These are phyloP conservation scores for Malus hybrid DNA, from an alignment of 331 rosid genomes.

Conservation along the genomic window DNA sequence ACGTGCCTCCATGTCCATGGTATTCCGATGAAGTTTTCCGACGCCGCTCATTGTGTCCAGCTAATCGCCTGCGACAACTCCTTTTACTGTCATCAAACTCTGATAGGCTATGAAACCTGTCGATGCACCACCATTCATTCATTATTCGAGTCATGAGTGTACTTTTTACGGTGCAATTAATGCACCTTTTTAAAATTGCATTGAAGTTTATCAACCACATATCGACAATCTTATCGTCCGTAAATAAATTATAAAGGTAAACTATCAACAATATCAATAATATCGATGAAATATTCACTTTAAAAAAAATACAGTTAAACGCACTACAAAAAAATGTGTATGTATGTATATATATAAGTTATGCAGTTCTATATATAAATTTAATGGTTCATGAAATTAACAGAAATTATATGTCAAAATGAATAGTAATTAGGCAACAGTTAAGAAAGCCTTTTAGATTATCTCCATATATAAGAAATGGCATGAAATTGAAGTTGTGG, in stretches of 20 bases:
- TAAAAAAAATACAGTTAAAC: too few relatives aligned
- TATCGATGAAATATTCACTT: too few relatives aligned
- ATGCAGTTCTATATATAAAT: too few relatives aligned
- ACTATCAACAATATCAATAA: too few relatives aligned
- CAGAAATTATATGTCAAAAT: neutral
- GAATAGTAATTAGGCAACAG: neutral
- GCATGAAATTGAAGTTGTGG: neutral
- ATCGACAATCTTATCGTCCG: neutral
- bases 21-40: constrained; percentile 45
- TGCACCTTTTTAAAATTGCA: neutral
- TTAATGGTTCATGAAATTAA: neutral
- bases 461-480: neutral
- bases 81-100: constrained; percentile 85
- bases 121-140: neutral
- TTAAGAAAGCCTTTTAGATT: neutral
- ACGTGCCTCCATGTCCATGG: neutral
- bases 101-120: constrained; percentile 64
- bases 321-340: too few relatives aligned
- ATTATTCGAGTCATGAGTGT: neutral
- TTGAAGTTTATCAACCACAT: too few relatives aligned
- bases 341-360: too few relatives aligned
- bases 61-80: constrained; percentile 89
- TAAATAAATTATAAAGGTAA: too few relatives aligned
- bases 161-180: neutral
- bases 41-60: constrained; percentile 93